Base-by-base conservation (phyloP, 306 rosid species). In the Delonix regia region DNA sequence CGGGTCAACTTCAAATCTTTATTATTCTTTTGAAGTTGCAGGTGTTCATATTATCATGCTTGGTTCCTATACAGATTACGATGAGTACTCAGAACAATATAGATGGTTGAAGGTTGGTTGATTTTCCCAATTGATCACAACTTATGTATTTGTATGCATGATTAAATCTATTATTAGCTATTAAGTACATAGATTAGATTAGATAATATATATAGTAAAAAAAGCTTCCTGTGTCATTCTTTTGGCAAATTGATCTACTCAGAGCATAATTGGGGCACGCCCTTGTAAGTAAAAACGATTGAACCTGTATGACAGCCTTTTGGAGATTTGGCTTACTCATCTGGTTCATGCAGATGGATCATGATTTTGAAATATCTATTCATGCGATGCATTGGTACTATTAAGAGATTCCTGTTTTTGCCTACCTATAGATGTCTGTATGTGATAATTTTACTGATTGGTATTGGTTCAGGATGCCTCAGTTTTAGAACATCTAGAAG, bases 1-100 rank as follows among this genome's bases (percentile, higher is more conserved):
- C 10, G 94, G 91, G 64, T 94, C 99, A 16, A 83, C 81, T 77
- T 94, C 99, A 1, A 94, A 94, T 84, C 97, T 94, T 53, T 94
- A 90, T 77, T 94, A 94, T 88, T 94, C 99, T 9, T 94, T 94
- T 66, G 95, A 94, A 70, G 97, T 90, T 62, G 88, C 91, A 0
- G 95, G 97, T 22, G 82, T 63, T 80, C 99, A 92, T 73, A 65
- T 89, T 55, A 80, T 90, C 82, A 94, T 94, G 99, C 97, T 94
- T 51, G 97, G 99, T 65, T 94, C 99, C 14, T 92, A 94, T 74
- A 80, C 90, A 24, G 97, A 90, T 79, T 87, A 84, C 80, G 92
- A 90, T 49, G 86, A 88, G 69, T 80, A 88, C 79, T 94, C 99
- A 28, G 90, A 90, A 38, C 99, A 94, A 83, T 92, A 89, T 84